A percentile compares a stretch with the other conserved stretches of the same genome.
Conservation (phyloP, 371 early-diverging fungal species). For the Mucor indicus region DNA sequence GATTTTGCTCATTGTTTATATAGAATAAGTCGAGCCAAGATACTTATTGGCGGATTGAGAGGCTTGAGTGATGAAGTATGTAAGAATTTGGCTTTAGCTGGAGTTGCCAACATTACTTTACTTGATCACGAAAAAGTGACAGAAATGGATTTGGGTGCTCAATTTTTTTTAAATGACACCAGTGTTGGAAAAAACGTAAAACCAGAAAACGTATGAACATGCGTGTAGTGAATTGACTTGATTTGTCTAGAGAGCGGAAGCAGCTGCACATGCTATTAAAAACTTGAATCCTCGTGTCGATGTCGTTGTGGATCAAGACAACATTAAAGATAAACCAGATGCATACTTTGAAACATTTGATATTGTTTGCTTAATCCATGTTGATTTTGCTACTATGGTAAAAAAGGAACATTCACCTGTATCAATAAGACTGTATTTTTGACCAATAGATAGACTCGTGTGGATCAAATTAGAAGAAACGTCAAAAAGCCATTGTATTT, state of each 20-base stretch:
- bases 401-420: not conserved
- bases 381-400: conserved; percentile 32
- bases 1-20: too few relatives aligned
- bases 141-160: conserved; percentile 70
- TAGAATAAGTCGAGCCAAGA: conserved; percentile 74
- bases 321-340: conserved; percentile 44
- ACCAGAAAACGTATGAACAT: not conserved
- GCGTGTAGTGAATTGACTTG: not conserved
- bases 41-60: conserved; percentile 67
- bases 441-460: conserved; percentile 41
- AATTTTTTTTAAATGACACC: conserved; percentile 65
- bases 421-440: not conserved
- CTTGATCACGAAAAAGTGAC: conserved; percentile 60
- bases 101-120: conserved; percentile 76
- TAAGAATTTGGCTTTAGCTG: conserved; percentile 91
- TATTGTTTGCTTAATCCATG: conserved; percentile 63
- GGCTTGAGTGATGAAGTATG: conserved; percentile 77
- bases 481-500: conserved; percentile 61
- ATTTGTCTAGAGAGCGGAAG: conserved; percentile 58
- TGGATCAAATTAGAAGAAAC: conserved; percentile 56
- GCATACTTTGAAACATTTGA: conserved; percentile 60
- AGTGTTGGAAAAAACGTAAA: conserved; percentile 72
- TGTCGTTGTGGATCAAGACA: conserved; percentile 49
- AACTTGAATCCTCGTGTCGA: conserved; percentile 76
- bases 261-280: conserved; percentile 54